A percentile compares a stretch with the other conserved stretches of the same genome.
These are phyloP conservation scores for Ceratobasidium sp. DNA, from an alignment of 1,284 basidiomycete species.

Conservation along the genomic window DNA sequence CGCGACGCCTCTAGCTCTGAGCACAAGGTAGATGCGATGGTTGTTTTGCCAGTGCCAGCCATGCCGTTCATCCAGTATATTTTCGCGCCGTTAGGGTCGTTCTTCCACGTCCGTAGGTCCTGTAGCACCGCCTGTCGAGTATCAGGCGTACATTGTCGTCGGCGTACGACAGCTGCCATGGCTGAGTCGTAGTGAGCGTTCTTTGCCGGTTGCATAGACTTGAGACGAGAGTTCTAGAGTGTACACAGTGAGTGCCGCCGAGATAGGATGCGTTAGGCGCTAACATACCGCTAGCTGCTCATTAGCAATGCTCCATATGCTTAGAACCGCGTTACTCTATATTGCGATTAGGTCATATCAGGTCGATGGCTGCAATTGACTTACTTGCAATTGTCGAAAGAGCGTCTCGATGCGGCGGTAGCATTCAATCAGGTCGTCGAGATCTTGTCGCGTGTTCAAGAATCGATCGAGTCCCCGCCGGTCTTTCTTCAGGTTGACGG, in stretches of 20 bases:
- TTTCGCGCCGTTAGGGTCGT: too few species aligned
- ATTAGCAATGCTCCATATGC: neutral
- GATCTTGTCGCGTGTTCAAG: neutral
- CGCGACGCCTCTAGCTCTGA: constrained; percentile 43
- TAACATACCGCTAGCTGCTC: neutral
- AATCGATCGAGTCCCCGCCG: neutral
- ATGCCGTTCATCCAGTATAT: constrained; percentile 54
- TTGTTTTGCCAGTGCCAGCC: too few species aligned
- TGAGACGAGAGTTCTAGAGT: neutral
- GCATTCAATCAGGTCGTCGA: neutral
- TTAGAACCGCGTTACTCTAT: neutral
- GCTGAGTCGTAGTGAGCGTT: too few species aligned
- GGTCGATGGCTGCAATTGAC: neutral
- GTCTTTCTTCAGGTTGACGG: neutral
- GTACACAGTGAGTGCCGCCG: neutral
- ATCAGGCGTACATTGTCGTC: too few species aligned
- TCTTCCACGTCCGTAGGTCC: too few species aligned
- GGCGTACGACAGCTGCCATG: too few species aligned
- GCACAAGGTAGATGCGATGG: constrained; percentile 51
- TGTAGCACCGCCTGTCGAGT: too few species aligned
- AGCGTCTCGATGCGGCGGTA: neutral
- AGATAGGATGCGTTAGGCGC: neutral
- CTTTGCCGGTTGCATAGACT: neutral
- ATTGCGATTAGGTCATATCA: neutral
- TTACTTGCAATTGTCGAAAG: constrained; percentile 18